These are phyloP conservation scores for Kwoniella heveanensis DNA, from an alignment of 768 basidiomycete species.

Conservation along the genomic window DNA sequence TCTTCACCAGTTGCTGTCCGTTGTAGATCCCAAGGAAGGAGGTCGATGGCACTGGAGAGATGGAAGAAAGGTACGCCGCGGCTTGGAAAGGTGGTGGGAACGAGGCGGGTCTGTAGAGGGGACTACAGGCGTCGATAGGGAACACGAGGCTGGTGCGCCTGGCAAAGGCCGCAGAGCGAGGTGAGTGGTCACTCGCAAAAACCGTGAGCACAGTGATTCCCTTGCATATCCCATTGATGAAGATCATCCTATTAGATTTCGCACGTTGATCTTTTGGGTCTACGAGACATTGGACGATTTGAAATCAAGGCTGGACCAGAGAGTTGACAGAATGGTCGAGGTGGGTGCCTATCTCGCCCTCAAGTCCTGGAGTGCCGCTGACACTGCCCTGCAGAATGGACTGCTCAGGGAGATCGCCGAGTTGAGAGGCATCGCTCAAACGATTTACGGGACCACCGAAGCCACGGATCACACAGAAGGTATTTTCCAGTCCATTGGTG, in stretches of 20 bases:
- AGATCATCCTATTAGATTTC: constrained; percentile 63
- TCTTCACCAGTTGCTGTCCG: constrained; percentile 68
- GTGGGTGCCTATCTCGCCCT: constrained; percentile 57
- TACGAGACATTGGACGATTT: constrained; percentile 70
- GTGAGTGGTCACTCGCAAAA: constrained; percentile 18
- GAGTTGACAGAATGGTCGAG: constrained; percentile 88
- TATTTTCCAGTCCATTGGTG: constrained; percentile 93
- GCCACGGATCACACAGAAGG: constrained; percentile 60
- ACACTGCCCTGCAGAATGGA: constrained; percentile 57
- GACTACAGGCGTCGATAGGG: constrained; percentile 61
- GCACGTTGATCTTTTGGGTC: constrained; percentile 86
- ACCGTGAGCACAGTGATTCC: not conserved
- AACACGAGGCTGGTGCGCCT: constrained; percentile 32
- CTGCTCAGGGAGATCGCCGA: constrained; percentile 75
- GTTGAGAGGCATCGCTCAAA: constrained; percentile 57
- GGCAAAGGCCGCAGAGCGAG: constrained; percentile 19
- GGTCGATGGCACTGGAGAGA: constrained; percentile 95
- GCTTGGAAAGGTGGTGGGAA: constrained; percentile 74
- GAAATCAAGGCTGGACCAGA: constrained; percentile 68
- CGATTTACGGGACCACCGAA: constrained; percentile 40
- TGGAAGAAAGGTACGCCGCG: constrained; percentile 82
- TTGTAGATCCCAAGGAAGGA: constrained; percentile 73
- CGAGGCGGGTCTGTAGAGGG: constrained; percentile 64
- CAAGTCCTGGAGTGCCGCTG: not conserved
- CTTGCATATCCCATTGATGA: too few species aligned